These are phyloP conservation scores for Gardenia jasminoides DNA, from an alignment of 257 asterid genomes.

Conservation along the genomic window DNA sequence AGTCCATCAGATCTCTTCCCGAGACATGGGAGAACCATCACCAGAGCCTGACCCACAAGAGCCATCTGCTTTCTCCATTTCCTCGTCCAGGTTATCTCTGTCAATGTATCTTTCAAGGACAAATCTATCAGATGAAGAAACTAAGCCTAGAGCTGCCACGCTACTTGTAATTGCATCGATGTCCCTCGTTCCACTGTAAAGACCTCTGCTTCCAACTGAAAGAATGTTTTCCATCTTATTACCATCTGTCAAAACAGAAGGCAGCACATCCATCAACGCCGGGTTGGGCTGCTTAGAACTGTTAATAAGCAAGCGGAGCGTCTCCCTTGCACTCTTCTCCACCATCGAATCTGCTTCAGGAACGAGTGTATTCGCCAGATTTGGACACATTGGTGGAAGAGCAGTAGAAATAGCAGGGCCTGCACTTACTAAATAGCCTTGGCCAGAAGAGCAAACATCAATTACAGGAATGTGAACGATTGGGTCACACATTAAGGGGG, in stretches of 20 bases:
- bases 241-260: conserved; percentile 43
- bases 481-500: conserved; percentile 84
- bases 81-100: not conserved
- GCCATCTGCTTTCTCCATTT: conserved; percentile 9
- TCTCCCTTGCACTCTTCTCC: conserved; percentile 87
- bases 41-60: not conserved
- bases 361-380: conserved; percentile 50
- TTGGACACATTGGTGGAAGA: conserved; percentile 51
- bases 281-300: conserved; percentile 63
- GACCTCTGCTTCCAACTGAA: conserved; percentile 68
- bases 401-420: conserved; percentile 65
- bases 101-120: not conserved
- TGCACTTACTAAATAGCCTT: conserved; percentile 82
- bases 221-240: conserved; percentile 39
- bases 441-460: conserved; percentile 86
- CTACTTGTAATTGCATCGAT: conserved; percentile 37
- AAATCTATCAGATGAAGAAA: conserved; percentile 40
- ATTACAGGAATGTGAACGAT: conserved; percentile 91
- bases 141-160: conserved; percentile 43
- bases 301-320: conserved; percentile 78
- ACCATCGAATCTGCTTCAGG: conserved; percentile 55
- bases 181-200: conserved; percentile 56
- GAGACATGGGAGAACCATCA: not conserved
- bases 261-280: conserved; percentile 51
- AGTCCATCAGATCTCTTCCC: conserved; percentile 9